phyloP scores from a whole-genome alignment of 2,329 filamentous ascomycete species.

The Pezicula rhizophila region DNA sequence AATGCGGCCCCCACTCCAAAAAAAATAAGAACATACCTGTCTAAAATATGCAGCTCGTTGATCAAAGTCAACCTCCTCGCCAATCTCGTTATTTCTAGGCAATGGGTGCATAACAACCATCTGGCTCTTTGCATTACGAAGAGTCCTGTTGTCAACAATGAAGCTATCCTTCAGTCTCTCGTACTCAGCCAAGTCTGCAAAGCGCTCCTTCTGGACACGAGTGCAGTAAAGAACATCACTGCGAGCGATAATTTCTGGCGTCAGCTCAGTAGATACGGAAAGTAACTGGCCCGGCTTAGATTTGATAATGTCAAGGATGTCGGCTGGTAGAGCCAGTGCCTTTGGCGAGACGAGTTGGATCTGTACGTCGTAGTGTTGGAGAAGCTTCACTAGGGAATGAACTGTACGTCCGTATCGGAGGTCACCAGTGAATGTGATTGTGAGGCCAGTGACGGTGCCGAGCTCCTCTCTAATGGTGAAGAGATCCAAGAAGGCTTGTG shows the following conservation, averaged over 20 bases:
- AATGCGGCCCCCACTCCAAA: too few species aligned
- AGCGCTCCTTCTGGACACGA: slow-evolving; percentile 92
- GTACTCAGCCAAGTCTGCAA: slow-evolving; percentile 73
- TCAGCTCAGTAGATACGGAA: slow-evolving; percentile 70
- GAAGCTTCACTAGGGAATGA: slow-evolving; percentile 88
- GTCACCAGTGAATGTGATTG: slow-evolving; percentile 93
- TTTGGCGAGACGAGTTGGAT: slow-evolving; percentile 87
- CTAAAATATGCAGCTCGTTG: slow-evolving; percentile 95
- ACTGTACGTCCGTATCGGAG: slow-evolving; percentile 90
- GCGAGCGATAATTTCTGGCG: slow-evolving; percentile 75
- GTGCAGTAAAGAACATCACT: slow-evolving; percentile 97
- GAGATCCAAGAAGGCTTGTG: slow-evolving; percentile 93
- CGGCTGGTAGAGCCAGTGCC: slow-evolving; percentile 67
- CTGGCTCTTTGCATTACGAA: slow-evolving; percentile 85
- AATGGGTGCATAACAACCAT: slow-evolving; percentile 96
- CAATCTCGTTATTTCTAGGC: slow-evolving; percentile 87
- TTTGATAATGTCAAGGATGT: slow-evolving; percentile 67
- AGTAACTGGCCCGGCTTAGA: slow-evolving; percentile 68
- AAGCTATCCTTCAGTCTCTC: slow-evolving; percentile 84
- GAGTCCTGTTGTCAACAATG: slow-evolving; percentile 80
- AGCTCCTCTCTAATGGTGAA: slow-evolving; percentile 98
- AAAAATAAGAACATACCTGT: slow-evolving; percentile 65
- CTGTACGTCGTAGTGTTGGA: slow-evolving; percentile 91
- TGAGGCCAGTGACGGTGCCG: slow-evolving; percentile 89
- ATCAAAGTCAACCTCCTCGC: slow-evolving; percentile 95